Evolutionary conservation across 2,329 filamentous ascomycete species (phyloP).

Genomic region (Fusarium phyllophilum): DNA sequence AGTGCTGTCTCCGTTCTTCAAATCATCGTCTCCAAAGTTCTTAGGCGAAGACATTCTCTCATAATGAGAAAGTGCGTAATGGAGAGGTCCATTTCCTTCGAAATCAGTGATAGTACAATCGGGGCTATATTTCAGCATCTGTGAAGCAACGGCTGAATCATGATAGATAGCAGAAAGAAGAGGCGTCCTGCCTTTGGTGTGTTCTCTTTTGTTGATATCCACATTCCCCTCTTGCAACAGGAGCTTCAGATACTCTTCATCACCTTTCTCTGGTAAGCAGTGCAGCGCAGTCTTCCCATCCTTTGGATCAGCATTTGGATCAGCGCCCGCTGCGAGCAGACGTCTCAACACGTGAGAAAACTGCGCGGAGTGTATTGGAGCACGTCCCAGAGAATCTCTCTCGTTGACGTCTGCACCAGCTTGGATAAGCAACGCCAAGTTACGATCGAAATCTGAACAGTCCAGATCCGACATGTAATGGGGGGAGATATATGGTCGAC

Average conservation of each 20-base stretch:
- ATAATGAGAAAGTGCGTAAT: slow-evolving; percentile 16
- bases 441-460: not conserved
- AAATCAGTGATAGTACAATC: slow-evolving; percentile 31
- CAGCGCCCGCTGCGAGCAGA: slow-evolving; percentile 39
- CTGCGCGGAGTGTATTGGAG: slow-evolving; percentile 31
- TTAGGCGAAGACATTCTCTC: too few species aligned
- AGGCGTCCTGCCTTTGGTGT: slow-evolving; percentile 34
- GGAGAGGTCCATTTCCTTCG: slow-evolving; percentile 35
- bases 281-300: slow-evolving; percentile 16
- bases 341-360: slow-evolving; percentile 11
- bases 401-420: slow-evolving; percentile 40
- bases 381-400: slow-evolving; percentile 18
- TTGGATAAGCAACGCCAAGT: slow-evolving; percentile 33
- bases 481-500: too few species aligned
- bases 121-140: slow-evolving; percentile 30
- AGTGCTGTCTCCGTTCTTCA: not conserved
- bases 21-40: not conserved
- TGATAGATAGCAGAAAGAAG: slow-evolving; percentile 10
- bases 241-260: slow-evolving; percentile 23
- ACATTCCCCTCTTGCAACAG: slow-evolving; percentile 39
- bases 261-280: slow-evolving; percentile 23
- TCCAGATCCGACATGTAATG: not conserved
- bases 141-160: not conserved
- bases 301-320: slow-evolving; percentile 31
- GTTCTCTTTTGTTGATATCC: slow-evolving; percentile 37